These are phyloP conservation scores for Gracilariopsis chorda DNA, from an alignment of 23 red algal genomes.

Conservation along the genomic window DNA sequence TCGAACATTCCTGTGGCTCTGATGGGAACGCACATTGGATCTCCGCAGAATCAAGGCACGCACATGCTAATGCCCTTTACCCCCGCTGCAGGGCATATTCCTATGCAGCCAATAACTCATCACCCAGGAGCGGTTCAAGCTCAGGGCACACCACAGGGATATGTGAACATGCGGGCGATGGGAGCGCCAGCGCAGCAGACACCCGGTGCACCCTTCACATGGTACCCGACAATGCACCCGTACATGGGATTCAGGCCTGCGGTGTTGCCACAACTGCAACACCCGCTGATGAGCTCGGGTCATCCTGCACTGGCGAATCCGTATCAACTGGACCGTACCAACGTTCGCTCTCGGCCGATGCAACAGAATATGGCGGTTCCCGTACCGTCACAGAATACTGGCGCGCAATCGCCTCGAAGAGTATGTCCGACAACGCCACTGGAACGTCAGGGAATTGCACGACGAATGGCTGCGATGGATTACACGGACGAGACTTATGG, in stretches of 20 bases:
- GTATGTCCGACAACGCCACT: neutral
- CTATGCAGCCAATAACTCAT: neutral
- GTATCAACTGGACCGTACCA: neutral
- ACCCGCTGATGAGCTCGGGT: neutral
- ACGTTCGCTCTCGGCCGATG: neutral
- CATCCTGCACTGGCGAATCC: neutral
- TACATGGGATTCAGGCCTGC: conserved; percentile 26
- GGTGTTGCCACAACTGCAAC: neutral
- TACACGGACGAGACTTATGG: conserved; percentile 54
- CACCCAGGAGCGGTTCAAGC: neutral
- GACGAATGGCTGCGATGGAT: conserved; percentile 68
- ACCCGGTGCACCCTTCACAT: neutral
- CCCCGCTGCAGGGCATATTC: neutral
- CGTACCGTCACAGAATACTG: neutral
- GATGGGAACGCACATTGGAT: neutral
- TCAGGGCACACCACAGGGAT: neutral
- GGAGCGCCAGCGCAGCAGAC: neutral
- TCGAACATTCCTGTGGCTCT: neutral
- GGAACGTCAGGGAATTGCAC: conserved; percentile 37
- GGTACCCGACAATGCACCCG: conserved; percentile 24
- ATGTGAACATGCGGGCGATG: neutral
- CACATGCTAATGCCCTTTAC: neutral
- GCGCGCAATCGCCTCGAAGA: neutral
- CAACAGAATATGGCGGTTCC: neutral
- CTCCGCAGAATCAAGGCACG: neutral